phyloP scores from a whole-genome alignment of 2,329 filamentous ascomycete genomes.

The Fonsecaea pedrosoi region DNA sequence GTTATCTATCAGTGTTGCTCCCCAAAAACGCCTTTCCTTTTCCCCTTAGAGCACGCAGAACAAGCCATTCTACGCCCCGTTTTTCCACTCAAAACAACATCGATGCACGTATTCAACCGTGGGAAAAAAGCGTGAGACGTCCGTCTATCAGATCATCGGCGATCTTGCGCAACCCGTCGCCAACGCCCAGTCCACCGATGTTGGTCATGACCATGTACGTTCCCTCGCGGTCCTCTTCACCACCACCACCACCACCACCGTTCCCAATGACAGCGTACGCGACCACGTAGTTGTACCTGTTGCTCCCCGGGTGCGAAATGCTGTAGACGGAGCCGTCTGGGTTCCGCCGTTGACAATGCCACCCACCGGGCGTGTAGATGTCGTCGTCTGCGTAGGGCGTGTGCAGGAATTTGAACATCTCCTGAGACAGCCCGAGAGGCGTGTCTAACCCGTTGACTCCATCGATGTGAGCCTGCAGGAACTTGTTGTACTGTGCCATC shows the following conservation, averaged over 20 bases:
- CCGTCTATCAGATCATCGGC: not conserved
- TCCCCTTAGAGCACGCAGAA: too few species aligned
- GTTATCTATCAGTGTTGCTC: too few species aligned
- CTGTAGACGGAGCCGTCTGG: not conserved
- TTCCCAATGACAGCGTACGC: not conserved
- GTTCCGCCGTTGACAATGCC: not conserved
- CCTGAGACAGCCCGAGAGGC: conserved; percentile 7
- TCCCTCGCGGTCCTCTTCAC: not conserved
- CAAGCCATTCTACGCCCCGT: too few species aligned
- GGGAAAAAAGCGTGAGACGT: not conserved
- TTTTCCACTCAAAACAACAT: not conserved
- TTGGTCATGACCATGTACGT: not conserved
- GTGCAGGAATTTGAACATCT: conserved; percentile 8
- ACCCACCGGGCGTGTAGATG: not conserved
- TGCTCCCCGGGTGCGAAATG: not conserved
- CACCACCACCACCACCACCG: too few species aligned
- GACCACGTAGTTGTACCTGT: not conserved
- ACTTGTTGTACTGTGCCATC: conserved; percentile 11
- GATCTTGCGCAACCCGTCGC: not conserved
- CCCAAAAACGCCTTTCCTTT: too few species aligned
- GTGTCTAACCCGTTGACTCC: not conserved
- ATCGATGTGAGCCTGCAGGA: conserved; percentile 4
- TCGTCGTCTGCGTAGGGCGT: not conserved
- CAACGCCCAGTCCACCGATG: not conserved
- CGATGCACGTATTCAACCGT: not conserved